phyloP scores from a whole-genome alignment of 1,284 basidiomycete species.

The Leccinum huronense region DNA sequence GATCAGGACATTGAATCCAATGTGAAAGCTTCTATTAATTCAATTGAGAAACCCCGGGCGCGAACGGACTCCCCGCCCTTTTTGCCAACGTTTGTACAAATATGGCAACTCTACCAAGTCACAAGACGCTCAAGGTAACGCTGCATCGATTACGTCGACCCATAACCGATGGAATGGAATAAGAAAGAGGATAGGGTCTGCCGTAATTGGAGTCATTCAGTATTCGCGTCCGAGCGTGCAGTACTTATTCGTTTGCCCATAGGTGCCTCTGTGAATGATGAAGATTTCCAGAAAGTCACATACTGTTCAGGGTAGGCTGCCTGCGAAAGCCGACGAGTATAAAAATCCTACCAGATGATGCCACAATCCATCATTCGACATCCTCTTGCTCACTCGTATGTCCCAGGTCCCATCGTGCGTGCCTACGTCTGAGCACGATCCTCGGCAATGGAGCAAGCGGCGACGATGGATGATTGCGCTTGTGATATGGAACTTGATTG shows the following conservation, averaged over 20 bases:
- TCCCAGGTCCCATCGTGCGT: slow-evolving; percentile 21
- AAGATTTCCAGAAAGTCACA: slow-evolving; percentile 4
- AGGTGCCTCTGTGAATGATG: slow-evolving; percentile 5
- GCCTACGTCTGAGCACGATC: slow-evolving; percentile 24
- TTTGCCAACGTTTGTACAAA: not conserved
- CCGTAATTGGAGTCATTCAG: slow-evolving; percentile 6
- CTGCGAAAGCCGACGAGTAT: slow-evolving; percentile 10
- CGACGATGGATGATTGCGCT: slow-evolving; percentile 28
- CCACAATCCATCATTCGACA: slow-evolving; percentile 5
- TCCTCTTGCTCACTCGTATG: slow-evolving; percentile 18
- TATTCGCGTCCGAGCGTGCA: not conserved
- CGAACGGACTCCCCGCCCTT: not conserved
- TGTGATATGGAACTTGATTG: slow-evolving; percentile 29
- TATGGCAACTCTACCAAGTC: slow-evolving; percentile 2
- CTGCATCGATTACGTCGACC: slow-evolving; percentile 17
- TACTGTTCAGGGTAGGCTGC: slow-evolving; percentile 2
- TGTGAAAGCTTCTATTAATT: not conserved
- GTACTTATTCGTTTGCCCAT: not conserved
- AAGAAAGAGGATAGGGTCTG: not conserved
- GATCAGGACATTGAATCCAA: slow-evolving; percentile 1
- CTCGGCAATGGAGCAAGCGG: slow-evolving; percentile 28
- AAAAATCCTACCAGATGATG: slow-evolving; percentile 5
- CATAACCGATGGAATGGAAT: slow-evolving; percentile 12
- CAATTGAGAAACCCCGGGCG: not conserved
- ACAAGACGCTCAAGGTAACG: not conserved